Percentiles rank a stretch among this genome's conserved stretches.
phyloP scores from a whole-genome alignment of 306 rosid species.

The Acacia acuminata region DNA sequence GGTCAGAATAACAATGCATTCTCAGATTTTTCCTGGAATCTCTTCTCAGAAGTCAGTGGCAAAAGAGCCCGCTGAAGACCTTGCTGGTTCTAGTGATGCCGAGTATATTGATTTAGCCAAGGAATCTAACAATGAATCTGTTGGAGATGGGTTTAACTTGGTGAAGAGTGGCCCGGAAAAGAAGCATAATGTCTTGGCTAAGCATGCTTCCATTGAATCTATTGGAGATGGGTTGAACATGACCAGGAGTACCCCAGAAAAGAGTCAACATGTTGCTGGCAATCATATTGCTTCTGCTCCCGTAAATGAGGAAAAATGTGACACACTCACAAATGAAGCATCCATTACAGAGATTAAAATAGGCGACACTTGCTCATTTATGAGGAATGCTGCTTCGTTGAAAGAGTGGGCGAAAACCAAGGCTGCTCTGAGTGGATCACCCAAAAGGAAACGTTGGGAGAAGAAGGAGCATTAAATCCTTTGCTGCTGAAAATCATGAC shows the following conservation, averaged over 20 bases:
- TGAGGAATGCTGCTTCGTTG: conserved; percentile 74
- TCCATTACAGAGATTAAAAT: conserved; percentile 38
- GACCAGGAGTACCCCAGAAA: conserved; percentile 25
- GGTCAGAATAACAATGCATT: conserved; percentile 45
- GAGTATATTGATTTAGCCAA: conserved; percentile 27
- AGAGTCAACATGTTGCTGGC: conserved; percentile 34
- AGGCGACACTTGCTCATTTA: conserved; percentile 67
- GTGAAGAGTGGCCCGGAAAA: background rate
- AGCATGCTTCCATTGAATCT: conserved; percentile 24
- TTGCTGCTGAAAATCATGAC: background rate
- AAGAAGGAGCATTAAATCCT: conserved; percentile 33
- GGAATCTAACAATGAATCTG: conserved; percentile 22
- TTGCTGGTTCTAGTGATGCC: conserved; percentile 34
- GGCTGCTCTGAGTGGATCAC: conserved; percentile 70
- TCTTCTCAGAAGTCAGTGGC: conserved; percentile 39
- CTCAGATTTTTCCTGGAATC: conserved; percentile 51
- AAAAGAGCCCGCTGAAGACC: conserved; percentile 23
- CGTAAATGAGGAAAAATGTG: conserved; percentile 34
- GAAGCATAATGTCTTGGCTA: conserved; percentile 30
- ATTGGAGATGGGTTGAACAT: conserved; percentile 29
- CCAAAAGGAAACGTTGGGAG: conserved; percentile 54
- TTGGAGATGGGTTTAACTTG: conserved; percentile 27
- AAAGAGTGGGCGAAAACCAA: conserved; percentile 74
- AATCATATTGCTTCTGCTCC: conserved; percentile 27
- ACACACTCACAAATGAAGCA: conserved; percentile 34